Percentiles rank a stretch among this genome's conserved stretches.
Conservation (phyloP, 371 early-diverging fungal species). For the Mucor sp. region DNA sequence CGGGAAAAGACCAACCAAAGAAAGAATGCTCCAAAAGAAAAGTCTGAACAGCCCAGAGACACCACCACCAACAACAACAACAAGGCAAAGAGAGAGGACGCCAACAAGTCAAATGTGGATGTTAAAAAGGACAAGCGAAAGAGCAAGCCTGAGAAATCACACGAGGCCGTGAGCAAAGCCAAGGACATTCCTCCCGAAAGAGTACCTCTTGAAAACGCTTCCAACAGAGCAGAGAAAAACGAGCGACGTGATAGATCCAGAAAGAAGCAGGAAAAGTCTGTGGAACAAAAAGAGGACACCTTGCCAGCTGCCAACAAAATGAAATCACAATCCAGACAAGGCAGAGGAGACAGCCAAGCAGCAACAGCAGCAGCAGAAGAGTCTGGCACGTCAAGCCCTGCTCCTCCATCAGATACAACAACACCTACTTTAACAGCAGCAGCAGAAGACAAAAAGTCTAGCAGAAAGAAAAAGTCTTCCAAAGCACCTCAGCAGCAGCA, state of each 20-base stretch:
- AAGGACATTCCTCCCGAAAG: neutral
- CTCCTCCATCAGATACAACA: neutral
- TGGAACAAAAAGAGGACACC: neutral
- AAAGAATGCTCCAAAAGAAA: neutral
- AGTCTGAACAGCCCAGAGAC: neutral
- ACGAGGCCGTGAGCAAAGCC: neutral
- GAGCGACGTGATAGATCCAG: neutral
- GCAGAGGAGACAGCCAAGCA: neutral
- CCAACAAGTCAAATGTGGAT: neutral
- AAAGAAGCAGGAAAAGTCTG: neutral
- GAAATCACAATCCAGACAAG: neutral
- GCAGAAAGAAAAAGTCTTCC: neutral
- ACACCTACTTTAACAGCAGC: neutral
- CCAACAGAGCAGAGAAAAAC: neutral
- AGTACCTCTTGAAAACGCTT: neutral
- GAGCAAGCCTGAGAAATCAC: neutral
- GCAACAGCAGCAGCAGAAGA: neutral
- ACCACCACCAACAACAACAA: neutral
- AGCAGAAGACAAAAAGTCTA: neutral
- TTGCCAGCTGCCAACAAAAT: neutral
- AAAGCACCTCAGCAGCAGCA: neutral
- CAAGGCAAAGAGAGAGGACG: neutral
- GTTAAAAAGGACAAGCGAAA: neutral
- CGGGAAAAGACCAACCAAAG: neutral
- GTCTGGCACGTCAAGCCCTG: neutral